Percentiles rank a stretch among this genome's conserved stretches.
Conservation (phyloP, 2,329 filamentous ascomycete species). For the Neocucurbitaria cava region DNA sequence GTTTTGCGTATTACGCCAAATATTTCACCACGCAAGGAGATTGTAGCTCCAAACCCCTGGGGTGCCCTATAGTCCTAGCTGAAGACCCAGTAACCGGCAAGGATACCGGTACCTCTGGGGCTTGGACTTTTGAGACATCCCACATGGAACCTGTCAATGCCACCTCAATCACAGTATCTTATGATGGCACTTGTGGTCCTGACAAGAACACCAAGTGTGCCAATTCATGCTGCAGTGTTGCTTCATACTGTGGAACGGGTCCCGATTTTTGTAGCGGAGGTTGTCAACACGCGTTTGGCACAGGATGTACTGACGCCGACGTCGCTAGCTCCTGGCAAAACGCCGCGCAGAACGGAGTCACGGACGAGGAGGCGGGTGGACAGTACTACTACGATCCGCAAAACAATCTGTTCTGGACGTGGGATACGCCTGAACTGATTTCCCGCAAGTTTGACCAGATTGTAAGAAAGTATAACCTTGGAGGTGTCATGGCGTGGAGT, state of each 20-base stretch:
- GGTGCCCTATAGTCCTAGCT: slow-evolving; percentile 65
- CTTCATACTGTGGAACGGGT: slow-evolving; percentile 37
- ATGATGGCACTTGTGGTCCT: slow-evolving; percentile 43
- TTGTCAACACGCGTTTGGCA: slow-evolving; percentile 43
- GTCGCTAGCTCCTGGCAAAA: slow-evolving; percentile 64
- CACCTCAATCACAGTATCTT: slow-evolving; percentile 16
- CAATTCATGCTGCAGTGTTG: slow-evolving; percentile 41
- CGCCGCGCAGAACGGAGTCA: slow-evolving; percentile 61
- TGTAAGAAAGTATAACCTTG: slow-evolving; percentile 63
- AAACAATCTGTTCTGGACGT: slow-evolving; percentile 74
- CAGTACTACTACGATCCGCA: slow-evolving; percentile 71
- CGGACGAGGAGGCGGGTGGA: slow-evolving; percentile 66
- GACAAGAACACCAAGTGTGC: slow-evolving; percentile 36
- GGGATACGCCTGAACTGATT: slow-evolving; percentile 70
- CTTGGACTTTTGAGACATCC: slow-evolving; percentile 57
- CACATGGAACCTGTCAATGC: slow-evolving; percentile 33
- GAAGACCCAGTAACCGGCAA: slow-evolving; percentile 66
- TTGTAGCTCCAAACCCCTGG: slow-evolving; percentile 58
- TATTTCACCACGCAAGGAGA: slow-evolving; percentile 63
- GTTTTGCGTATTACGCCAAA: slow-evolving; percentile 74
- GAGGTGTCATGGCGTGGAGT: slow-evolving; percentile 79
- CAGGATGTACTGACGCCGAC: slow-evolving; percentile 56
- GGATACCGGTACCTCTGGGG: slow-evolving; percentile 65
- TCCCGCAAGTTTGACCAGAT: slow-evolving; percentile 67
- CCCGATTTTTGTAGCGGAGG: slow-evolving; percentile 40